Conservation (phyloP, 129 eudicot genomes). For the Chrysanthemum lavandulifolium region DNA sequence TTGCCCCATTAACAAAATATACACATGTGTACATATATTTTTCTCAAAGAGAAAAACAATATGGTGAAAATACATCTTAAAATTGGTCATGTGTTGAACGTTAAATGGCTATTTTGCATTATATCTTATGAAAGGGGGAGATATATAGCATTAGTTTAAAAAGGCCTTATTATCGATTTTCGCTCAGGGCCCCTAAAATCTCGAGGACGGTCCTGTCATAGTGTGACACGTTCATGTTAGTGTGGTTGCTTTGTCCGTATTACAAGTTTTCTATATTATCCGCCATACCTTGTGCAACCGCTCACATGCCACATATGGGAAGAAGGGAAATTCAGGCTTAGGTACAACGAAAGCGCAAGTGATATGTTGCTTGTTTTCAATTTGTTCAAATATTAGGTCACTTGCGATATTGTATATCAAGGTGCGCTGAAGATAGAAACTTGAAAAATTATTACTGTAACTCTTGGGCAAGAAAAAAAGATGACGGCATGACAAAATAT, state of each 20-base stretch:
- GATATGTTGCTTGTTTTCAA: conserved; percentile 12
- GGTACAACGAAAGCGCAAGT: conserved; percentile 16
- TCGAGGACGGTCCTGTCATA: too few species aligned
- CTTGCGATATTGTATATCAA: background rate
- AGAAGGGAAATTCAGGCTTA: conserved; percentile 10
- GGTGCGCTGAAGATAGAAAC: background rate
- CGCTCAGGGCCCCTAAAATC: too few species aligned
- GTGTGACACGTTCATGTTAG: too few species aligned
- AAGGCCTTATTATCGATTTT: too few species aligned
- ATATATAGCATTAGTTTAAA: too few species aligned
- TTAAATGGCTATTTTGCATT: too few species aligned
- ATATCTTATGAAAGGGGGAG: too few species aligned
- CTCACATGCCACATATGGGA: conserved; percentile 13
- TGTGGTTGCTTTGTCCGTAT: background rate
- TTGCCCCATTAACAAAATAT: too few species aligned
- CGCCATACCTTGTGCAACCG: conserved; percentile 2
- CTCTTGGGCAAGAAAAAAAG: background rate
- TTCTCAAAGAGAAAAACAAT: too few species aligned
- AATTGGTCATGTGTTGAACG: too few species aligned
- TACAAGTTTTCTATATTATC: conserved; percentile 17
- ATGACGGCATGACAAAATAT: background rate
- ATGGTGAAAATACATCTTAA: too few species aligned
- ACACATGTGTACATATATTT: too few species aligned
- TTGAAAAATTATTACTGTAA: background rate
- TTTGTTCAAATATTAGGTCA: conserved; percentile 3